Percentiles rank a stretch among this genome's conserved stretches.
phyloP scores from a whole-genome alignment of 805 yeast species.

The Ogataea glucozyma region DNA sequence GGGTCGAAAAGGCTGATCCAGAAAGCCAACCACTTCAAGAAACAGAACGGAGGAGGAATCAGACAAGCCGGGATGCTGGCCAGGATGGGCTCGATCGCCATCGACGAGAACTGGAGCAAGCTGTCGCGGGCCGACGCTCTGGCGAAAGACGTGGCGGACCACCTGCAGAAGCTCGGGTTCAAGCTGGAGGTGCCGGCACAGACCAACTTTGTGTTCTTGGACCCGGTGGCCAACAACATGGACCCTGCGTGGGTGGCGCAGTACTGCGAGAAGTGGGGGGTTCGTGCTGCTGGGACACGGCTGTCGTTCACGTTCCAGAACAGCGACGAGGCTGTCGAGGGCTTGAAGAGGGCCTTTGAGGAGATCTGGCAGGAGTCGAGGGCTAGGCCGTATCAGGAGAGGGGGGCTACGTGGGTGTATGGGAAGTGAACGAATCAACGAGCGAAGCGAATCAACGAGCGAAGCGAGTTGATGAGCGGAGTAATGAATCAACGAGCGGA shows the following conservation, averaged over 20 bases:
- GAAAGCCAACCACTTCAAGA: conserved; percentile 81
- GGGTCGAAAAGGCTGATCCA: conserved; percentile 59
- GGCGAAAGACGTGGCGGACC: conserved; percentile 52
- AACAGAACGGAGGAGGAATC: conserved; percentile 92
- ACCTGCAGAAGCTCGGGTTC: conserved; percentile 55
- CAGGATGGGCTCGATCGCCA: conserved; percentile 76
- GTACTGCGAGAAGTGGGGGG: conserved; percentile 54
- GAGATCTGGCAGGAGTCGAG: conserved; percentile 59
- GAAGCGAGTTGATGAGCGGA: too few species aligned
- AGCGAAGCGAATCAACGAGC: too few species aligned
- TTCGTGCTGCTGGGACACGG: conserved; percentile 71
- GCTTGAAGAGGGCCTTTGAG: conserved; percentile 54
- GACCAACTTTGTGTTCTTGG: conserved; percentile 81
- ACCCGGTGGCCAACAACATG: conserved; percentile 53
- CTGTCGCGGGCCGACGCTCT: conserved; percentile 50
- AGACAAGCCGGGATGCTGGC: conserved; percentile 85
- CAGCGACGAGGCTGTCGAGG: conserved; percentile 53
- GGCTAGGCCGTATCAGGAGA: conserved; percentile 46
- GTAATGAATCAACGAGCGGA: too few species aligned
- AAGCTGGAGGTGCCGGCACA: conserved; percentile 72
- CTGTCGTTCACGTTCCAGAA: conserved; percentile 80
- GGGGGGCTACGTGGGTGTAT: conserved; percentile 6
- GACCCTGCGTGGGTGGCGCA: conserved; percentile 43
- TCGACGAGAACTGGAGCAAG: conserved; percentile 69
- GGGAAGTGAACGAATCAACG: conserved; percentile 5